phyloP scores from a whole-genome alignment of 2,329 filamentous ascomycete genomes.

The Alternaria viburni region DNA sequence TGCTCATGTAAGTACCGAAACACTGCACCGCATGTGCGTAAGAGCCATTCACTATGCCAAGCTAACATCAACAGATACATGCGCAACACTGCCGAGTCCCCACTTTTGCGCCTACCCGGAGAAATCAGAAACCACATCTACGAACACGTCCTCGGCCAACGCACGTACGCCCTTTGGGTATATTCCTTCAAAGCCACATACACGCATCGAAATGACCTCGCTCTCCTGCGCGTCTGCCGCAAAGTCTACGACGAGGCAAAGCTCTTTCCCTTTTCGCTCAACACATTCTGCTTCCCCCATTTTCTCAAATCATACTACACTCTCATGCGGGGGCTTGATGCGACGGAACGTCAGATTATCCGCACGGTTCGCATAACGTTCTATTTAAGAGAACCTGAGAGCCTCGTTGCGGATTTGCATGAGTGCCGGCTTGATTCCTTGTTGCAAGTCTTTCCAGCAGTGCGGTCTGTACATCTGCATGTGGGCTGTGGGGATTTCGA shows the following conservation, averaged over 20 bases:
- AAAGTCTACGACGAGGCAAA: conserved; percentile 13
- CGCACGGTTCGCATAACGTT: not conserved
- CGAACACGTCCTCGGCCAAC: not conserved
- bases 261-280: conserved; percentile 3
- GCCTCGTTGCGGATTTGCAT: not conserved
- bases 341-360: not conserved
- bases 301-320: not conserved
- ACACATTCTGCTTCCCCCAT: conserved; percentile 2
- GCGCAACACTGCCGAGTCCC: not conserved
- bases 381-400: not conserved
- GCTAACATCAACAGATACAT: not conserved
- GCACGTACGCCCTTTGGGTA: not conserved
- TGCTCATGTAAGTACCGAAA: not conserved
- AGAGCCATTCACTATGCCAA: not conserved
- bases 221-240: conserved; percentile 12
- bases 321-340: not conserved
- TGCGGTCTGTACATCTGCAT: not conserved
- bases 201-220: not conserved
- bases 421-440: not conserved
- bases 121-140: conserved; percentile 12
- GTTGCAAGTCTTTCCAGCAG: not conserved
- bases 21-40: not conserved
- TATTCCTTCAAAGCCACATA: not conserved
- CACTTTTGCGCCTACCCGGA: conserved; percentile 5
- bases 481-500: not conserved